A percentile compares a stretch with the other conserved stretches of the same genome.
These are phyloP conservation scores for Yamadazyma atlantica DNA, from an alignment of 1,139 yeast genomes.

Conservation along the genomic window DNA sequence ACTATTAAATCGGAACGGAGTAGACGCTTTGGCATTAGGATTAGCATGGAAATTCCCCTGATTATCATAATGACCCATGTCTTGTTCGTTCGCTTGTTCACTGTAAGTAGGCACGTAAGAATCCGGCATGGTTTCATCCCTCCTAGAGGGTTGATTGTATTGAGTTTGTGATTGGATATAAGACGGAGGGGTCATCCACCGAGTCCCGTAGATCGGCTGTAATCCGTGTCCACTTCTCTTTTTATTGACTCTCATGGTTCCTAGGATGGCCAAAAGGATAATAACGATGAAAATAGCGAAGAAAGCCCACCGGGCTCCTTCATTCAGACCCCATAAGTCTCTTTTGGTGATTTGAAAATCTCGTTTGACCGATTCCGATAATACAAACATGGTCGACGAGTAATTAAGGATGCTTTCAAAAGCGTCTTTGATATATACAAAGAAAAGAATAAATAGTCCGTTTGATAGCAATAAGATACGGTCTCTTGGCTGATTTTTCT, in stretches of 20 bases:
- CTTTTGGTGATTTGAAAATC: slow-evolving; percentile 10
- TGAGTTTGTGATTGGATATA: slow-evolving; percentile 72
- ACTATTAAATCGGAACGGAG: slow-evolving; percentile 9
- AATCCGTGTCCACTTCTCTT: slow-evolving; percentile 61
- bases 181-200: slow-evolving; percentile 92
- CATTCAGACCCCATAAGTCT: slow-evolving; percentile 23
- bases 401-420: too few species aligned
- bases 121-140: slow-evolving; percentile 36
- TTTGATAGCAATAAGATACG: too few species aligned
- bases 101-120: slow-evolving; percentile 67
- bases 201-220: slow-evolving; percentile 76
- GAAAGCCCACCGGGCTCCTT: slow-evolving; percentile 57
- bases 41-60: slow-evolving; percentile 56
- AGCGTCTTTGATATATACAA: too few species aligned
- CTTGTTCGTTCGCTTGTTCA: slow-evolving; percentile 62
- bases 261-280: slow-evolving; percentile 46
- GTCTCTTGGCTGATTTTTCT: too few species aligned
- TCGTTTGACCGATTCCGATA: neutral
- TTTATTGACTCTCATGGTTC: slow-evolving; percentile 59
- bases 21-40: slow-evolving; percentile 25
- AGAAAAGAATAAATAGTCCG: neutral
- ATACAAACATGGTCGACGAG: neutral
- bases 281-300: slow-evolving; percentile 53
- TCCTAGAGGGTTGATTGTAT: slow-evolving; percentile 43
- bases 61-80: slow-evolving; percentile 78